Percentiles rank a stretch among this genome's conserved stretches.
These are phyloP conservation scores for Scheffersomyces titani DNA, from an alignment of 1,139 yeast genomes.

Conservation along the genomic window DNA sequence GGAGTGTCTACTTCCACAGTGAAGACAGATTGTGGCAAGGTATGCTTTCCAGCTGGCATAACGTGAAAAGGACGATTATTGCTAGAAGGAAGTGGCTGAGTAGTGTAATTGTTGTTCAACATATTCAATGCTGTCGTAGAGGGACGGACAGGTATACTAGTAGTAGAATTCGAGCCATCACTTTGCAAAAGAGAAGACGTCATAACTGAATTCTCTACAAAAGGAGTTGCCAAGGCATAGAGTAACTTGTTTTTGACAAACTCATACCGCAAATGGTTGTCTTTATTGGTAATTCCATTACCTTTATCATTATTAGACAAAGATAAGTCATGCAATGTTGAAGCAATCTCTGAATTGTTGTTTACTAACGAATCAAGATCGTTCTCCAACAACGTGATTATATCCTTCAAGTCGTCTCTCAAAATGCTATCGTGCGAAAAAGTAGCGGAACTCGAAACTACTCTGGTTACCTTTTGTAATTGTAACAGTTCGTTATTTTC, in stretches of 20 bases:
- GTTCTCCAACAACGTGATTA: constrained; percentile 43
- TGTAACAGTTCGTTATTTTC: not conserved
- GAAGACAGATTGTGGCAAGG: constrained; percentile 79
- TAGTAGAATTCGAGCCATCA: constrained; percentile 12
- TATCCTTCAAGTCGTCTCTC: constrained; percentile 44
- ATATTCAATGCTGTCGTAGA: constrained; percentile 32
- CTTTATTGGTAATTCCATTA: constrained; percentile 17
- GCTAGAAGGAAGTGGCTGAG: constrained; percentile 4
- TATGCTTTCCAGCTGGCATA: constrained; percentile 63
- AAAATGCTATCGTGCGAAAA: constrained; percentile 16
- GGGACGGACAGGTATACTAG: constrained; percentile 16
- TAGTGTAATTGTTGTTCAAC: constrained; percentile 13
- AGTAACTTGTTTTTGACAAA: constrained; percentile 53
- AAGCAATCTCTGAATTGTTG: constrained; percentile 43
- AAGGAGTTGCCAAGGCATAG: constrained; percentile 75
- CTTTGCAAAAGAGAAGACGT: constrained; percentile 39
- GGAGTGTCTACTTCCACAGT: constrained; percentile 78
- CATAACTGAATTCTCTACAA: constrained; percentile 55
- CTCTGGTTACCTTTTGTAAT: not conserved
- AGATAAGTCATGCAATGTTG: constrained; percentile 59
- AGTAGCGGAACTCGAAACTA: constrained; percentile 1
- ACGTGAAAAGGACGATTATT: constrained; percentile 55
- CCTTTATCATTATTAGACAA: constrained; percentile 26
- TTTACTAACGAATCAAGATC: constrained; percentile 30
- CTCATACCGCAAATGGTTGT: constrained; percentile 30